Base-by-base conservation (phyloP, 1,284 basidiomycete genomes). In the Moniliophthora roreri region DNA sequence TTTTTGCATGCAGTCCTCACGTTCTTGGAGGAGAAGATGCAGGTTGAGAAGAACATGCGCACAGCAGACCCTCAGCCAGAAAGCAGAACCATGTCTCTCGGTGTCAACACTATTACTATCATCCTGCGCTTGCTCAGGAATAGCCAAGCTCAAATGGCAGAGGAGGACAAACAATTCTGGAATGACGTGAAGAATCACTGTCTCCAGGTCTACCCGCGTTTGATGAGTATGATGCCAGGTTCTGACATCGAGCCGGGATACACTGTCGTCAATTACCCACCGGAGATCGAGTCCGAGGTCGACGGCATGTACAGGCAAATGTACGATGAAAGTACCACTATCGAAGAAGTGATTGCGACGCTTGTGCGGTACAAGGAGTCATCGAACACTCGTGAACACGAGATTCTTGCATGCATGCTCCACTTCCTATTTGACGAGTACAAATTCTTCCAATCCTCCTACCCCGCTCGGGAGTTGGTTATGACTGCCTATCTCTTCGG, bases 371-470 rank as follows among this genome's bases (percentile, higher is more conserved):
- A 87, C 75, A 93, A 95, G 66, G 83, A 83, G 51, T 97, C 95
- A 21, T 79, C 82, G 24, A 93, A 91, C 62, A 69, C 85, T 37
- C 87, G 89, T 58, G 95, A 98, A 63, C 93, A 95, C 67, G 93
- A 99, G 74, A 85, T 98, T 55, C 98, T 99, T 67, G 97, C 95
- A 11, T 98, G 95, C 81, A 96, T 98, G 84, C 86, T 99, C 49
- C 95, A 98, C 75, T 97, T 98, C 75, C 84, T 99, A 51, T 99
- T 99, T 72, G 97, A 99, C 83, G 97, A 99, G 77, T 98, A 98
- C 84, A 95, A 95, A 67, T 99, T 98, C 79, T 98, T 99, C 84
- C 93, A 97, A 68, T 91, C 92, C 49, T 94, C 82, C 68, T 96
- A 99, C 66, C 97, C 97, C 13, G 81, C 91, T 26, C 91, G 94